Percentiles rank a stretch among this genome's conserved stretches.
These are phyloP conservation scores for Endoconidiophora laricicola DNA, from an alignment of 2,329 filamentous ascomycete species.

Conservation along the genomic window DNA sequence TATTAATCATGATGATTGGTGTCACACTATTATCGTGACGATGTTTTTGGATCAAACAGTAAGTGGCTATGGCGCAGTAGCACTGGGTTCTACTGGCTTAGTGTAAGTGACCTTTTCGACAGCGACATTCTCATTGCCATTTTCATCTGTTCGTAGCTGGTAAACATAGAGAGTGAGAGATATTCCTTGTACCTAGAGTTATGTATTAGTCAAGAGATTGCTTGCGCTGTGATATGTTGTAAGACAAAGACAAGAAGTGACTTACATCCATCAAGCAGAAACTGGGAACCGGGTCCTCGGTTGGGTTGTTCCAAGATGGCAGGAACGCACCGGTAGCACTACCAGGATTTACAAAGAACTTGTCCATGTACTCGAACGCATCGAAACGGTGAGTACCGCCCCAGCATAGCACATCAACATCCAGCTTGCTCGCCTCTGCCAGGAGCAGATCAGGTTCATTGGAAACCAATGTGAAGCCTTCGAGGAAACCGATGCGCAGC, in stretches of 20 bases:
- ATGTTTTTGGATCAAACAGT: neutral
- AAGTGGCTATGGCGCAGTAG: conserved; percentile 28
- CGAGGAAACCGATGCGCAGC: conserved; percentile 49
- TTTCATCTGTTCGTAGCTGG: conserved; percentile 60
- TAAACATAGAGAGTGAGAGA: conserved; percentile 94
- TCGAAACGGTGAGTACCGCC: conserved; percentile 53
- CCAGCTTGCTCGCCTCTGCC: conserved; percentile 50
- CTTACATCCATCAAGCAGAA: conserved; percentile 97
- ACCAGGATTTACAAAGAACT: conserved; percentile 56
- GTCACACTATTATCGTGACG: neutral
- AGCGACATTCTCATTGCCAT: conserved; percentile 61
- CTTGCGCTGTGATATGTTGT: neutral
- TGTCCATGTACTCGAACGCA: conserved; percentile 58
- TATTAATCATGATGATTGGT: conserved; percentile 14
- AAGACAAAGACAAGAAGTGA: conserved; percentile 18
- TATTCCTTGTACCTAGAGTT: conserved; percentile 73
- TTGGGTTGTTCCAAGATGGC: conserved; percentile 38
- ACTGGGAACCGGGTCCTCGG: conserved; percentile 68
- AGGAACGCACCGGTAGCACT: conserved; percentile 48
- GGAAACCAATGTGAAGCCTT: conserved; percentile 52
- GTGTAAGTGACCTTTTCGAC: conserved; percentile 79
- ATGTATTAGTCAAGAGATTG: neutral
- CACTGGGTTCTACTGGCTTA: conserved; percentile 49
- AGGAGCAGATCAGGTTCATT: conserved; percentile 50
- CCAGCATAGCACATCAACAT: conserved; percentile 54